Evolutionary conservation across 2,329 filamentous ascomycete species (phyloP).

Genomic region (Fusarium nygamai): DNA sequence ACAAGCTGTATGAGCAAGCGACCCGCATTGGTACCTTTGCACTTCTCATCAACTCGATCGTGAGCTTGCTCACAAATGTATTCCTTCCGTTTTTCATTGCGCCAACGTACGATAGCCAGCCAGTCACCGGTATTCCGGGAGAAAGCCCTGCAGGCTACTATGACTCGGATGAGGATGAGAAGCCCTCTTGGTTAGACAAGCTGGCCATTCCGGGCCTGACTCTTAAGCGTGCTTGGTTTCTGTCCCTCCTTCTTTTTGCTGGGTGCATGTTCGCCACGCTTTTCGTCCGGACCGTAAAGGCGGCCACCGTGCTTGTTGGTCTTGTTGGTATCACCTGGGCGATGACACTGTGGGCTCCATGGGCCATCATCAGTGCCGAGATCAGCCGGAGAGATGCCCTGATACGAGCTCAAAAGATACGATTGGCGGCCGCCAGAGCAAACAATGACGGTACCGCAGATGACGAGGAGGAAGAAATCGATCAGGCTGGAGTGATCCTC

Average conservation of each 20-base stretch:
- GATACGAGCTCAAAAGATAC: conserved; percentile 52
- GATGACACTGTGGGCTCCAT: conserved; percentile 92
- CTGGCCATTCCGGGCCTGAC: conserved; percentile 85
- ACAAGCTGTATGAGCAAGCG: conserved; percentile 82
- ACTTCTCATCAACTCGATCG: conserved; percentile 86
- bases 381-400: conserved; percentile 82
- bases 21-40: conserved; percentile 91
- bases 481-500: conserved; percentile 88
- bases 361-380: conserved; percentile 93
- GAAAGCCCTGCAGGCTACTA: conserved; percentile 45
- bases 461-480: conserved; percentile 63
- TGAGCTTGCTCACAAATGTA: conserved; percentile 83
- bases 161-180: conserved; percentile 46
- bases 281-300: conserved; percentile 75
- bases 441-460: conserved; percentile 27
- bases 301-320: conserved; percentile 80
- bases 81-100: conserved; percentile 87
- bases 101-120: conserved; percentile 74
- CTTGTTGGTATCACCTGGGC: conserved; percentile 93
- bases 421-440: conserved; percentile 25
- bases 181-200: conserved; percentile 62
- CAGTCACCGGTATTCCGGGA: conserved; percentile 46
- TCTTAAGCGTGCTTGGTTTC: conserved; percentile 86
- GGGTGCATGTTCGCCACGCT: conserved; percentile 85
- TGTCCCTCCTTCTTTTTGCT: conserved; percentile 86